Conservation (phyloP, 2,329 filamentous ascomycete genomes). For the Xylariaceae sp. region DNA sequence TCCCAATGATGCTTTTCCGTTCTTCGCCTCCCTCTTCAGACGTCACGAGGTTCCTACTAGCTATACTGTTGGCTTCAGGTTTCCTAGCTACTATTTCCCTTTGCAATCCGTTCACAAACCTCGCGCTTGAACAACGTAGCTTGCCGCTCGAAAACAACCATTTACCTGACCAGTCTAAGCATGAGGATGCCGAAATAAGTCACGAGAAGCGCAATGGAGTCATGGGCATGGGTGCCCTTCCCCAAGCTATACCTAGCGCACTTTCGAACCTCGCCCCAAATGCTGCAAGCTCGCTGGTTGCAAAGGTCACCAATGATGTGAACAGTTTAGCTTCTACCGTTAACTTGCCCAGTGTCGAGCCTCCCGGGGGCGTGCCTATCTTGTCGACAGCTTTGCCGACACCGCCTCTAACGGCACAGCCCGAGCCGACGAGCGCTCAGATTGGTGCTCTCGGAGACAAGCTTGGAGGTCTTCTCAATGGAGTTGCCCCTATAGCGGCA, state of each 20-base stretch:
- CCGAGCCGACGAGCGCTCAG: slow-evolving; percentile 18
- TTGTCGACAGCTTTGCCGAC: slow-evolving; percentile 14
- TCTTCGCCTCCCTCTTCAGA: slow-evolving; percentile 13
- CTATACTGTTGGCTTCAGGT: slow-evolving; percentile 19
- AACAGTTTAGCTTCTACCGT: slow-evolving; percentile 16
- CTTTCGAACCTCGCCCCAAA: slow-evolving; percentile 19
- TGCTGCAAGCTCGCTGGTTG: slow-evolving; percentile 16
- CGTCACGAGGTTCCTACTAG: slow-evolving; percentile 22
- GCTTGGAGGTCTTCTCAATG: slow-evolving; percentile 22
- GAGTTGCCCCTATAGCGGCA: slow-evolving; percentile 16
- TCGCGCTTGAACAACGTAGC: slow-evolving; percentile 10
- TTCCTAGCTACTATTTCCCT: slow-evolving; percentile 19
- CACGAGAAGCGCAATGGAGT: slow-evolving; percentile 15
- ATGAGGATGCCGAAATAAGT: not conserved
- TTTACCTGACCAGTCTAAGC: not conserved
- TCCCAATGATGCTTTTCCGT: slow-evolving; percentile 22
- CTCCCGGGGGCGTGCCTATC: slow-evolving; percentile 23
- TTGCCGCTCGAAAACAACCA: slow-evolving; percentile 1
- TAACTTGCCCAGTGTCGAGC: slow-evolving; percentile 10
- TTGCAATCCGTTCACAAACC: slow-evolving; percentile 4
- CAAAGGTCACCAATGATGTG: slow-evolving; percentile 21
- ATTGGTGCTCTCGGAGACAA: slow-evolving; percentile 17
- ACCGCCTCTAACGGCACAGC: slow-evolving; percentile 17
- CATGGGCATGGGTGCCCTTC: slow-evolving; percentile 16
- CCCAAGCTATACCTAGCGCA: slow-evolving; percentile 15